phyloP scores from a whole-genome alignment of 2,329 filamentous ascomycete species.

The Cladosporium sp. region DNA sequence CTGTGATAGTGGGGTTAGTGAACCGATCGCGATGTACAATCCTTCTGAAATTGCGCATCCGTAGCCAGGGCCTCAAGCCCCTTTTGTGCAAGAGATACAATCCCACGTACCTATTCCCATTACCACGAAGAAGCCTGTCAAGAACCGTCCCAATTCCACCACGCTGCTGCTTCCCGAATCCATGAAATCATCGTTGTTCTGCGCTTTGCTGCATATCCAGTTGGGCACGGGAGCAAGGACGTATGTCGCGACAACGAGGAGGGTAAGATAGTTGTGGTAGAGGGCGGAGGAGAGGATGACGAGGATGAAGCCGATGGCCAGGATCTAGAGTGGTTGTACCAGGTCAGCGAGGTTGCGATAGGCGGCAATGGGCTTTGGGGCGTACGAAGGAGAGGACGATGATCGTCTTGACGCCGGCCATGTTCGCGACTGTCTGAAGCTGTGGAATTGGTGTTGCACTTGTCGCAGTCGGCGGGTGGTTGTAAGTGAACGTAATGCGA shows the following conservation, averaged over 20 bases:
- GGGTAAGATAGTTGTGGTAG: constrained; percentile 88
- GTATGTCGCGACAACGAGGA: constrained; percentile 94
- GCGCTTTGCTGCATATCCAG: constrained; percentile 85
- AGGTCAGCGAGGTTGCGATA: background rate
- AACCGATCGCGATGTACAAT: too few relatives aligned
- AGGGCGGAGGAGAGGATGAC: constrained; percentile 97
- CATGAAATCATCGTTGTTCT: constrained; percentile 94
- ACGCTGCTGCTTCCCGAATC: constrained; percentile 72
- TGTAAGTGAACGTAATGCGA: background rate
- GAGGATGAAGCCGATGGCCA: constrained; percentile 96
- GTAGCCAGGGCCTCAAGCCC: too few relatives aligned
- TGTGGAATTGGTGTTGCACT: background rate
- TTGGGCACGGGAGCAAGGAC: constrained; percentile 90
- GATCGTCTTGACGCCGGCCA: constrained; percentile 96
- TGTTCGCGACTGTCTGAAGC: constrained; percentile 31
- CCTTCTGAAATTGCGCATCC: background rate
- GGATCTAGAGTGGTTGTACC: constrained; percentile 51
- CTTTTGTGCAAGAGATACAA: background rate
- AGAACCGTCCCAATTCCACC: constrained; percentile 89
- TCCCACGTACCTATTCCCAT: constrained; percentile 84
- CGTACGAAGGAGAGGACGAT: constrained; percentile 94
- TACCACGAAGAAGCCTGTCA: constrained; percentile 90
- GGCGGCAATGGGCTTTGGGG: background rate
- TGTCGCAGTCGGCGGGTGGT: background rate
- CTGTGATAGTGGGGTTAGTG: constrained; percentile 41